A percentile compares a stretch with the other conserved stretches of the same genome.
Evolutionary conservation across 1,284 basidiomycete species (phyloP).

Genomic region (Grifola frondosa): DNA sequence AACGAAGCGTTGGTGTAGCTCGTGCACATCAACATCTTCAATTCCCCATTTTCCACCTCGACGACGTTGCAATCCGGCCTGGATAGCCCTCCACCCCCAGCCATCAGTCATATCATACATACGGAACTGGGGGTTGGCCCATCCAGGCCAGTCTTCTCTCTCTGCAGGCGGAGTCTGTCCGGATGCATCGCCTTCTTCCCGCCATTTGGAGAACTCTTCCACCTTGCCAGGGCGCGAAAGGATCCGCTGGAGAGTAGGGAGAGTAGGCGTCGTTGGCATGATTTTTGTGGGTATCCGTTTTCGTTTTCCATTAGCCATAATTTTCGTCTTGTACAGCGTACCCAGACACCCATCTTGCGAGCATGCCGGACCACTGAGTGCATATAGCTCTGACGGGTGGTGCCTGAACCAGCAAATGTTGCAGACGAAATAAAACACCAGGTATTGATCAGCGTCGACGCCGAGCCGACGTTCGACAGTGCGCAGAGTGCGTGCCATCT

Average conservation of each 20-base stretch:
- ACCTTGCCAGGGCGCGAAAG: slow-evolving; percentile 14
- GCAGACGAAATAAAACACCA: slow-evolving; percentile 14
- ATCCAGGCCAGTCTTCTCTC: background rate
- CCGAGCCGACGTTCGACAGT: slow-evolving; percentile 13
- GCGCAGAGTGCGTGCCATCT: slow-evolving; percentile 10
- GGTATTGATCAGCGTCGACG: slow-evolving; percentile 9
- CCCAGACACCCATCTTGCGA: background rate
- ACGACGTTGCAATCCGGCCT: slow-evolving; percentile 17
- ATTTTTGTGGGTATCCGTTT: slow-evolving; percentile 14
- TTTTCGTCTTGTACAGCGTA: slow-evolving; percentile 1
- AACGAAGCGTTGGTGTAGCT: slow-evolving; percentile 22
- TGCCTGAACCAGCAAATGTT: slow-evolving; percentile 9
- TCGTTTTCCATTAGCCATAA: background rate
- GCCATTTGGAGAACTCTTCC: slow-evolving; percentile 13
- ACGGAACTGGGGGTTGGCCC: background rate
- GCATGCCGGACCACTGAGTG: background rate
- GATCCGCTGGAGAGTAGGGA: slow-evolving; percentile 4
- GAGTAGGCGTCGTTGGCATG: slow-evolving; percentile 2
- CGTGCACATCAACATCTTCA: slow-evolving; percentile 18
- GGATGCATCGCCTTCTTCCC: slow-evolving; percentile 9
- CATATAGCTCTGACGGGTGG: background rate
- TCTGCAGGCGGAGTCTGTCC: slow-evolving; percentile 3
- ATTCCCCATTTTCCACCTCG: slow-evolving; percentile 8
- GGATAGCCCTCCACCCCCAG: slow-evolving; percentile 22
- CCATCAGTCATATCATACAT: slow-evolving; percentile 21